Evolutionary conservation across 1,284 basidiomycete genomes (phyloP), one percentile per base, ranked within the genome.

Genomic region (Ceratobasidium sp.): DNA sequence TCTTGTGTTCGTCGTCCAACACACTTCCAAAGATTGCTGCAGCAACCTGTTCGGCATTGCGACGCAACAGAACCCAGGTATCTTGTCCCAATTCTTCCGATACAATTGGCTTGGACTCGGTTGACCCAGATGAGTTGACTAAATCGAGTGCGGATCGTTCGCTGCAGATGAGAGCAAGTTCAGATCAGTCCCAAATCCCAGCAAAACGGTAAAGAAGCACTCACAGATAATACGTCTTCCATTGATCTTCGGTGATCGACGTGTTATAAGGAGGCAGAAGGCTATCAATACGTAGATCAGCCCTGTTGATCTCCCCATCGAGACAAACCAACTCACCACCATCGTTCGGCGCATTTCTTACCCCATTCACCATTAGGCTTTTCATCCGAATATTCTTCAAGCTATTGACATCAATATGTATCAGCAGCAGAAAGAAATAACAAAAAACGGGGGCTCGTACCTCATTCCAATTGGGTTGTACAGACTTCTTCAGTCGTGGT

Each of bases 81-180:
- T 76, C 58, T 33, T 76, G 46, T 10, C 1, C 51, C 12, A 76
- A 26, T n/a, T 53, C 61, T 23, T 56, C 61, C 1, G 46, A 42
- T 18, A n/a, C 63, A 49, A 66, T 67, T 9, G 46, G 28, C 33
- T 66, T 63, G 49, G 73, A 66, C 49, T 66, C 73, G 15, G 12
- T 7, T 13, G 49, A 23, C 5, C 58, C 63, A n/a, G 39, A 28
- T 7, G 73, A 56, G 53, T 76, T 76, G 39, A 76, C 44, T 67
- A 56, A 23, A 51, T 76, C 73, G 7, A 76, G 51, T 33, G 73
- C 63, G 23, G 61, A 76, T 15, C 73, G 61, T 53, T 76, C 73
- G 1, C 73, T 76, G 23, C 10, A 20, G 33, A 33, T 33, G 33
- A 33, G 33, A 33, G 33, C 33, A 55, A 9, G 7, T 12, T 10